Conservation (phyloP, 148 eudicot genomes). For the Rhododendron simsii region DNA sequence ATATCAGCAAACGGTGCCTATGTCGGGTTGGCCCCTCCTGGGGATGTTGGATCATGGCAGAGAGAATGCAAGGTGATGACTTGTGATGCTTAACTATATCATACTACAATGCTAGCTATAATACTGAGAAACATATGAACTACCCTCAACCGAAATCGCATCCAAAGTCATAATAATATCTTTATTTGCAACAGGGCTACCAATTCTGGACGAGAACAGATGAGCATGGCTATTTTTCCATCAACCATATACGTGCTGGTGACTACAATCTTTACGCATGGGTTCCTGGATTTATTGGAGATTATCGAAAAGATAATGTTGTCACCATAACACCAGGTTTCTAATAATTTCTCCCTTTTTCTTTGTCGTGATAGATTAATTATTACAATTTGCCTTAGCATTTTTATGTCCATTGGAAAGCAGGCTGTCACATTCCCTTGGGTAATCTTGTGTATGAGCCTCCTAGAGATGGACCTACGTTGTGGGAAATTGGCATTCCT, state of each 20-base stretch:
- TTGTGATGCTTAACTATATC: background rate
- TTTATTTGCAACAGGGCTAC: constrained; percentile 45
- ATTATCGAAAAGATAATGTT: constrained; percentile 38
- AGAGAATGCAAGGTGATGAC: constrained; percentile 77
- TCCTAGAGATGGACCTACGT: background rate
- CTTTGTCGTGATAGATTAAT: background rate
- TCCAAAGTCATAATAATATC: background rate
- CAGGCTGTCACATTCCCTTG: background rate
- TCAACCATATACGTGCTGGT: constrained; percentile 47
- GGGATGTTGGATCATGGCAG: constrained; percentile 91
- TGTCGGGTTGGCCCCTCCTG: constrained; percentile 81
- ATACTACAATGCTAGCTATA: background rate
- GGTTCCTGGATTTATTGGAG: constrained; percentile 82
- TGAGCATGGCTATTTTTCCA: constrained; percentile 53
- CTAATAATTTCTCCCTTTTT: background rate
- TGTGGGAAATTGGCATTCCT: background rate
- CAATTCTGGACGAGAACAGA: constrained; percentile 31
- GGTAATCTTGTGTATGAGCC: background rate
- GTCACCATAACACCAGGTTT: constrained; percentile 60
- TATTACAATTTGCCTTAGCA: background rate
- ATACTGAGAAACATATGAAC: background rate
- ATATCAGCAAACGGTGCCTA: constrained; percentile 60
- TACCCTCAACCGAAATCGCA: background rate
- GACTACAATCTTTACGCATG: constrained; percentile 71
- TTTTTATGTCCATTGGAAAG: background rate